Evolutionary conservation across 2,329 filamentous ascomycete species (phyloP).

Genomic region (Fusarium lyarnte): DNA sequence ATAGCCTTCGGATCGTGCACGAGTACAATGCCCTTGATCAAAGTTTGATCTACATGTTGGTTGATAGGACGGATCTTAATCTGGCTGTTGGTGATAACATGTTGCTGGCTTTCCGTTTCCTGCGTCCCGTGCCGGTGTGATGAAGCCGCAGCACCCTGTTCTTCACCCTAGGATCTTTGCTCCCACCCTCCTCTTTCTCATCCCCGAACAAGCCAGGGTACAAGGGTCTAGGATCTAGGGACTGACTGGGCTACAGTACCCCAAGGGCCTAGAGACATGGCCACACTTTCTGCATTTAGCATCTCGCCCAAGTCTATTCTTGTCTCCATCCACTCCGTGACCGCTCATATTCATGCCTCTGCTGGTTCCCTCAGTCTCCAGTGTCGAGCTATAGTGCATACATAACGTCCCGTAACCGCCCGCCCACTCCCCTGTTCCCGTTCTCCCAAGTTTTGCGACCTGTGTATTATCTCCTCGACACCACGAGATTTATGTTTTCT

Average conservation of each 20-base stretch:
- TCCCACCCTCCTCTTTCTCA: conserved; percentile 32
- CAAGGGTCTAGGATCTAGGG: conserved; percentile 32
- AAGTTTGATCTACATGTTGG: conserved; percentile 15
- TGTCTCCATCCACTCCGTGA: conserved; percentile 40
- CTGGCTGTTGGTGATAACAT: conserved; percentile 6
- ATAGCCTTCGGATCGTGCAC: not conserved
- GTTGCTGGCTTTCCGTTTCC: conserved; percentile 22
- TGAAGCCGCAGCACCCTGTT: conserved; percentile 29
- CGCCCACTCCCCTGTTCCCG: conserved; percentile 46
- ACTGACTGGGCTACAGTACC: conserved; percentile 28
- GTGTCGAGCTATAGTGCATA: conserved; percentile 49
- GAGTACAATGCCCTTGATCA: not conserved
- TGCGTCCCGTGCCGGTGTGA: conserved; percentile 38
- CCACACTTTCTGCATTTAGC: conserved; percentile 27
- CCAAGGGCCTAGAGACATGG: conserved; percentile 27
- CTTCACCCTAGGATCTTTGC: conserved; percentile 15
- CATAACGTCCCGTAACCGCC: conserved; percentile 62
- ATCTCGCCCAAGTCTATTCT: conserved; percentile 41
- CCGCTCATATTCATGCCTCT: conserved; percentile 32
- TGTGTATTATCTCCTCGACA: conserved; percentile 47
- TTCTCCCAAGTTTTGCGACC: conserved; percentile 55
- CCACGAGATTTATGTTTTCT: conserved; percentile 47
- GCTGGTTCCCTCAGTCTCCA: conserved; percentile 34
- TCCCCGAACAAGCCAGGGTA: conserved; percentile 24
- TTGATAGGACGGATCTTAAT: not conserved